Evolutionary conservation across 2,329 filamentous ascomycete species (phyloP), one percentile per base, ranked within the genome.

Genomic region (Botrytis fabae): DNA sequence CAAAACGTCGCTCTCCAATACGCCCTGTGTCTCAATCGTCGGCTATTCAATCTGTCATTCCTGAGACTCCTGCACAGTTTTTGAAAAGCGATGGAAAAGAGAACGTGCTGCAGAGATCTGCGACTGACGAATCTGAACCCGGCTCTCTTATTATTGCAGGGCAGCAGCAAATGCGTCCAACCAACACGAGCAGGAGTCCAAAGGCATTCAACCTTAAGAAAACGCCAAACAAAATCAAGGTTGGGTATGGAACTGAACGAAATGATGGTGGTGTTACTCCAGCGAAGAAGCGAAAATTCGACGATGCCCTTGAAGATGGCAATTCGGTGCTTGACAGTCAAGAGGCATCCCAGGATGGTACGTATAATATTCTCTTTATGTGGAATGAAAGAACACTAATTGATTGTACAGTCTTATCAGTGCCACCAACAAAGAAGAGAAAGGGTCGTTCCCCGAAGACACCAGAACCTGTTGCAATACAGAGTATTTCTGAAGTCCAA

Each of bases 261-360:
- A 10, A 38, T 54, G 63, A 22, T 61, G 20, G 28, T 32, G 28
- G 40, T 5, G 22, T 18, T 38, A 73, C 22, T 38, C n/a, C 61
- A 6, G 44, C 59, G 10, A 77, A 71, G 51, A 78, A 79, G 72
- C 75, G 76, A 28, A 80, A 77, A 62, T 44, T 72, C 48, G 69
- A 72, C 35, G 75, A 76, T 22, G 57, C 59, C 28, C n/a, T 48
- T 20, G 71, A 74, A 42, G 68, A 75, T 61, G 35, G 44, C 5
- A 71, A 63, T 48, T 75, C 77, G 32, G 75, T 78, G 46, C 75
- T 76, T 66, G 76, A 77, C 68, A 79, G 75, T 63, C 78, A 78
- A 68, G 75, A 77, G 35, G 62, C 44, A 35, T 61, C 54, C 20
- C 48, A 57, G 72, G 51, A 73, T 44, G 70, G 66, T 74, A 73